A percentile compares a stretch with the other conserved stretches of the same genome.
phyloP scores from a whole-genome alignment of 495 filamentous ascomycete species.

The Aspergillus ostianus region DNA sequence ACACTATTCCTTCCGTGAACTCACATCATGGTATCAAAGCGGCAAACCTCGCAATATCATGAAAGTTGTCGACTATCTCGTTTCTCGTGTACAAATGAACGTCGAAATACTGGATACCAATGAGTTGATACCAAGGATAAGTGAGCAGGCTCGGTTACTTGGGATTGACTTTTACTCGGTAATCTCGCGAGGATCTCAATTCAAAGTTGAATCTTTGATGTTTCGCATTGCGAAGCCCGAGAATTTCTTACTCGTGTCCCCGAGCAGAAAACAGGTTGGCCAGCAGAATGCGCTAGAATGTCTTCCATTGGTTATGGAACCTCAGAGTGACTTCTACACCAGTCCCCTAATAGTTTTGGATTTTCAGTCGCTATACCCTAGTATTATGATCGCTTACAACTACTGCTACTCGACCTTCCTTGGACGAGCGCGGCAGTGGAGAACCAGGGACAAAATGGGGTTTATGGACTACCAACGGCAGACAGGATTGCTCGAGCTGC shows the following conservation, averaged over 20 bases:
- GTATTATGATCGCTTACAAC: constrained; percentile 98
- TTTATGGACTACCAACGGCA: constrained; percentile 80
- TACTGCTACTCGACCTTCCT: constrained; percentile 98
- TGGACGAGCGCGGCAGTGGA: constrained; percentile 79
- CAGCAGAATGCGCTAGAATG: constrained; percentile 94
- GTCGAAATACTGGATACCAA: constrained; percentile 90
- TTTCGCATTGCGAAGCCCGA: constrained; percentile 97
- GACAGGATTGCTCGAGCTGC: constrained; percentile 69
- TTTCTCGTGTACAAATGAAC: constrained; percentile 74
- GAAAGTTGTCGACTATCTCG: constrained; percentile 77
- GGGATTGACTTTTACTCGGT: constrained; percentile 97
- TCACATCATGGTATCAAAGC: constrained; percentile 80
- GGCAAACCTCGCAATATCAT: constrained; percentile 63
- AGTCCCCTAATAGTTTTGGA: constrained; percentile 89
- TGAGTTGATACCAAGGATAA: constrained; percentile 83
- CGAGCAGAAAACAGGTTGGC: constrained; percentile 87
- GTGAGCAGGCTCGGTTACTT: constrained; percentile 89
- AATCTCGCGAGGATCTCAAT: constrained; percentile 90
- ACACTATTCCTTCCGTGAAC: constrained; percentile 72
- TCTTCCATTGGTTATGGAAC: constrained; percentile 95
- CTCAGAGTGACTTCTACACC: constrained; percentile 89
- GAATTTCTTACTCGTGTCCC: constrained; percentile 87
- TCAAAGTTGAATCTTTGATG: constrained; percentile 98
- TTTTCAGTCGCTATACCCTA: constrained; percentile 95
- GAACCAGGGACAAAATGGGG: constrained; percentile 91